phyloP scores from a whole-genome alignment of 169 alveolate genomes.

The Cryptosporidium parvum region DNA sequence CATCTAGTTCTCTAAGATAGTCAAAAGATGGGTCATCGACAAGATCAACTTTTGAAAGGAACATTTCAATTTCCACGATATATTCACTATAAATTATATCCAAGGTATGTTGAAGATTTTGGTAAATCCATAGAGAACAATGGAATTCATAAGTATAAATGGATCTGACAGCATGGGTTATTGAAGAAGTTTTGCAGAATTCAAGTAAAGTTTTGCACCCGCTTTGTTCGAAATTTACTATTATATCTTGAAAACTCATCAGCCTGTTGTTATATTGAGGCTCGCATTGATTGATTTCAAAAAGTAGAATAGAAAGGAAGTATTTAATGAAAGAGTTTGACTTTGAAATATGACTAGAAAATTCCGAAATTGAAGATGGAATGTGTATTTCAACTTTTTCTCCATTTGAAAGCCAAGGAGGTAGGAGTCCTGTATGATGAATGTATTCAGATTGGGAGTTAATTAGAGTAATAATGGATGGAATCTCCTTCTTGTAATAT shows the following conservation, averaged over 20 bases:
- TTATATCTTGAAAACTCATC: conserved; percentile 9
- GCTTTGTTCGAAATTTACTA: conserved; percentile 18
- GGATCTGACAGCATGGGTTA: conserved; percentile 12
- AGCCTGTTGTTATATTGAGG: conserved; percentile 13
- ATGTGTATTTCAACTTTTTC: conserved; percentile 12
- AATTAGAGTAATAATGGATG: conserved; percentile 15
- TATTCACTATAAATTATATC: conserved; percentile 23
- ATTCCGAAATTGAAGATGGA: conserved; percentile 38
- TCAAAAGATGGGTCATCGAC: conserved; percentile 26
- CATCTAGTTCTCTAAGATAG: conserved; percentile 14
- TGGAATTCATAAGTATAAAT: conserved; percentile 58
- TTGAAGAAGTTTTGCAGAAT: conserved; percentile 8
- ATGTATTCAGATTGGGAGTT: conserved; percentile 46
- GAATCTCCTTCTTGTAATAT: conserved; percentile 14
- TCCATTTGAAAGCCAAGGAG: conserved; percentile 68
- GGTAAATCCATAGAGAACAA: conserved; percentile 41
- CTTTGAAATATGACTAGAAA: conserved; percentile 19
- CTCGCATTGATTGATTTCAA: conserved; percentile 33
- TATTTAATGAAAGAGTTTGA: conserved; percentile 35
- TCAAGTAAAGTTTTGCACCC: conserved; percentile 45
- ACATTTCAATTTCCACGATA: conserved; percentile 9
- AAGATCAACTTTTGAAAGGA: conserved; percentile 4
- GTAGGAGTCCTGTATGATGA: conserved; percentile 27
- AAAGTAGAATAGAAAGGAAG: conserved; percentile 19
- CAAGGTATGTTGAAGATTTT: conserved; percentile 23